These are phyloP conservation scores for Penicillium waksmanii DNA, from an alignment of 495 filamentous ascomycete species.

Conservation along the genomic window DNA sequence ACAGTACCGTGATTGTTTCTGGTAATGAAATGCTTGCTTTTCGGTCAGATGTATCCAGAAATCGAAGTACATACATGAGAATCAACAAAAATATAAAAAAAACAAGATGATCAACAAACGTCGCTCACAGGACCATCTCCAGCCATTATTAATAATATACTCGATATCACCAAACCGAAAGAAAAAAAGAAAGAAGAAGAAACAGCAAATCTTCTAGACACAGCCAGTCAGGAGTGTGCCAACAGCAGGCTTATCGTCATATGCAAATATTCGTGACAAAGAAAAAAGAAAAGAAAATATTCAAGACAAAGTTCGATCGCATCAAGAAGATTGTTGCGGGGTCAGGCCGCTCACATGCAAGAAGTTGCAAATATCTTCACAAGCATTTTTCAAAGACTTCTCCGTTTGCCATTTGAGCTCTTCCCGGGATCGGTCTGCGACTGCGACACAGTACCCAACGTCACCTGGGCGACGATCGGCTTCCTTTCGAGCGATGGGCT, in stretches of 20 bases:
- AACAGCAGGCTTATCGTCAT: conserved; percentile 12
- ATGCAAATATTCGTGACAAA: conserved; percentile 15
- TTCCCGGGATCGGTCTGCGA: conserved; percentile 77
- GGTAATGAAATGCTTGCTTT: background rate
- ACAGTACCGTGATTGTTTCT: background rate
- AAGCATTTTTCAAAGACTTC: conserved; percentile 79
- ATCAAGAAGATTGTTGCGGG: conserved; percentile 16
- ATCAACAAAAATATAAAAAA: conserved; percentile 4
- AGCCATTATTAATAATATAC: conserved; percentile 16
- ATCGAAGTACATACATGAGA: conserved; percentile 3
- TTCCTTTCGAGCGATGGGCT: conserved; percentile 56
- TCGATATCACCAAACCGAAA: conserved; percentile 12
- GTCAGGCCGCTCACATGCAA: conserved; percentile 42
- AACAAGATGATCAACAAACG: background rate
- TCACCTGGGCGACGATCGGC: conserved; percentile 78
- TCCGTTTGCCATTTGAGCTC: conserved; percentile 92
- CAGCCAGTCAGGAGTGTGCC: conserved; percentile 12
- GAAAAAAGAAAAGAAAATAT: conserved; percentile 7
- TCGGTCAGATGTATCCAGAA: conserved; percentile 2
- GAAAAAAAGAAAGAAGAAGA: conserved; percentile 3
- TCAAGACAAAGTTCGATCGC: background rate
- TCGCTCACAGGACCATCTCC: conserved; percentile 16
- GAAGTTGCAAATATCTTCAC: conserved; percentile 81
- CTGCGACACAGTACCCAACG: conserved; percentile 77
- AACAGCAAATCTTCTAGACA: conserved; percentile 1